These are phyloP conservation scores for Salix exigua DNA, from an alignment of 345 rosid species.

Conservation along the genomic window DNA sequence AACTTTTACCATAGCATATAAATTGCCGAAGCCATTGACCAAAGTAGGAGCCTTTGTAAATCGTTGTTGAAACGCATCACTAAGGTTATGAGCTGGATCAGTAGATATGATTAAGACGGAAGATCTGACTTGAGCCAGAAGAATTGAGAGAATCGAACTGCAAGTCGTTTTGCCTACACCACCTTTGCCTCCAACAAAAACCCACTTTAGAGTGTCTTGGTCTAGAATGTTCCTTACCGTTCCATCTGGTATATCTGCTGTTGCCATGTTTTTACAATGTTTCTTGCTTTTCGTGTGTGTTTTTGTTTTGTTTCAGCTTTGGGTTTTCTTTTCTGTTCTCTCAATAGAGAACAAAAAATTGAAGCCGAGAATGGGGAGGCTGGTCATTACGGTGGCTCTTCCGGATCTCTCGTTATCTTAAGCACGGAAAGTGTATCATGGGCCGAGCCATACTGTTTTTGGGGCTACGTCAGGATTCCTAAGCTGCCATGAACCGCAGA, in stretches of 20 bases:
- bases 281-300: neutral
- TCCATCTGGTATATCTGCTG: constrained; percentile 57
- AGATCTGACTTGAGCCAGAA: constrained; percentile 72
- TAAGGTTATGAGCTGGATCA: constrained; percentile 99
- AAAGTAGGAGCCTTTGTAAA: constrained; percentile 84
- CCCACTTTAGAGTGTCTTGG: constrained; percentile 92
- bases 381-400: neutral
- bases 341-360: neutral
- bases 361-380: neutral
- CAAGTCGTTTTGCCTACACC: constrained; percentile 98
- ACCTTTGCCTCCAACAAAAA: constrained; percentile 98
- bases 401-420: neutral
- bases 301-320: neutral
- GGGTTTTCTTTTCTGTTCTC: neutral
- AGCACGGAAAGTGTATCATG: neutral
- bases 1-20: constrained; percentile 79
- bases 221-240: constrained; percentile 72
- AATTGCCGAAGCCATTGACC: constrained; percentile 88
- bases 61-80: constrained; percentile 97
- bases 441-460: neutral
- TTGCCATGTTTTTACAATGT: constrained; percentile 7
- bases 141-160: constrained; percentile 83
- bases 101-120: constrained; percentile 98
- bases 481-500: neutral
- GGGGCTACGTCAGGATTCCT: neutral